Percentiles rank a stretch among this genome's conserved stretches.
These are phyloP conservation scores for Pinus taeda DNA, from an alignment of 75 land plant species.

Conservation along the genomic window DNA sequence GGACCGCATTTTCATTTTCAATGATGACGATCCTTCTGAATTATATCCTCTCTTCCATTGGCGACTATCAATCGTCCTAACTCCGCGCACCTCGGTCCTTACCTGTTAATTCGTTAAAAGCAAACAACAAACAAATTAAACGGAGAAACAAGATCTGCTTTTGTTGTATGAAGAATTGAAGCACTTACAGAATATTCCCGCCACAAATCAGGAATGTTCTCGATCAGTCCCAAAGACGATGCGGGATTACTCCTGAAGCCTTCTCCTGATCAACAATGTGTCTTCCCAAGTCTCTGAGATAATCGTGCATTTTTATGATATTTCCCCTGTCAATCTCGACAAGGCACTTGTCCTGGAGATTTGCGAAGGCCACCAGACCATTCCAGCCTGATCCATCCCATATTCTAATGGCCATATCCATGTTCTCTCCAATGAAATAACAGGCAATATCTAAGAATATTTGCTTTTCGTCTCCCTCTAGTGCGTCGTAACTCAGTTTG, in stretches of 20 bases:
- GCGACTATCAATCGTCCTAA: too few species aligned
- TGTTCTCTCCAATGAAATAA: slow-evolving; percentile 2
- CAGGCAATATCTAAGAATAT: slow-evolving; percentile 2
- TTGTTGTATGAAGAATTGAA: too few species aligned
- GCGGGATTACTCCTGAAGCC: not conserved
- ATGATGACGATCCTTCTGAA: too few species aligned
- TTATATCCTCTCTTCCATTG: too few species aligned
- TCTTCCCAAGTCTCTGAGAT: not conserved
- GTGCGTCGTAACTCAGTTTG: not conserved
- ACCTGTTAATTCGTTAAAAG: too few species aligned
- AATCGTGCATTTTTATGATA: not conserved
- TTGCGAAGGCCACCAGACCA: not conserved
- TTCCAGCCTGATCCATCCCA: slow-evolving; percentile 5
- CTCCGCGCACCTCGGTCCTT: too few species aligned
- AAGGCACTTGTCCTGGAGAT: not conserved
- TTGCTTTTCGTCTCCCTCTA: not conserved
- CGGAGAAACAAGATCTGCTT: too few species aligned
- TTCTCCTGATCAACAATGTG: not conserved
- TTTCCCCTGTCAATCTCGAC: not conserved
- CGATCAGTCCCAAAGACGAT: not conserved
- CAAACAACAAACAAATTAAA: too few species aligned
- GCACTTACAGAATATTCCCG: too few species aligned
- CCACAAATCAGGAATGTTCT: not conserved
- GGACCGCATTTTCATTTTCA: too few species aligned
- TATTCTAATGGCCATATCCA: not conserved